Conservation (phyloP, 805 yeast species). For the Wickerhamiella shivajii region DNA sequence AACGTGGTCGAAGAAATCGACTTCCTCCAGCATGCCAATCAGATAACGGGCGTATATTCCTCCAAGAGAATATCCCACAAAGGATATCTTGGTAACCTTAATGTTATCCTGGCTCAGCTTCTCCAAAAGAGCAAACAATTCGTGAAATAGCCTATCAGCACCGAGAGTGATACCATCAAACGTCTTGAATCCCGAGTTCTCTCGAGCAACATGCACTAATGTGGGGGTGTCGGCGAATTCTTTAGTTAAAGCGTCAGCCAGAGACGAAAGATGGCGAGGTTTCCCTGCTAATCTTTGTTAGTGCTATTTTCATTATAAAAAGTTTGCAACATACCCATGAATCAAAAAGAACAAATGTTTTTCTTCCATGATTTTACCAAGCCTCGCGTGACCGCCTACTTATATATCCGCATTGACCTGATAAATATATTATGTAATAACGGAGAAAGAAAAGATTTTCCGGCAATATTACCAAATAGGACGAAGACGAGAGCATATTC, state of each 20-base stretch:
- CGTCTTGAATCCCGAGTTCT: conserved; percentile 59
- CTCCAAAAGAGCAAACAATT: conserved; percentile 31
- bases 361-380: too few relatives aligned
- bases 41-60: conserved; percentile 70
- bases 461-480: too few relatives aligned
- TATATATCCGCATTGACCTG: too few relatives aligned
- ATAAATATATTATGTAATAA: too few relatives aligned
- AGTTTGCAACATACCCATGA: conserved; percentile 13
- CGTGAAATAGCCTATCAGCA: conserved; percentile 47
- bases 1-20: conserved; percentile 39
- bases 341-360: conserved; percentile 17
- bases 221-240: conserved; percentile 25
- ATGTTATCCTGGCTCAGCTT: conserved; percentile 25
- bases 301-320: neutral
- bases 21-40: conserved; percentile 46
- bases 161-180: conserved; percentile 71
- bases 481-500: too few relatives aligned
- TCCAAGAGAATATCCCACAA: conserved; percentile 84
- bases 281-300: conserved; percentile 44
- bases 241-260: conserved; percentile 30
- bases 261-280: conserved; percentile 38
- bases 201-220: conserved; percentile 31
- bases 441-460: too few relatives aligned
- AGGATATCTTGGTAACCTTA: conserved; percentile 45
- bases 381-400: too few relatives aligned